Evolutionary conservation across 169 alveolate genomes (phyloP).

Genomic region (Amoebophrya sp.): DNA sequence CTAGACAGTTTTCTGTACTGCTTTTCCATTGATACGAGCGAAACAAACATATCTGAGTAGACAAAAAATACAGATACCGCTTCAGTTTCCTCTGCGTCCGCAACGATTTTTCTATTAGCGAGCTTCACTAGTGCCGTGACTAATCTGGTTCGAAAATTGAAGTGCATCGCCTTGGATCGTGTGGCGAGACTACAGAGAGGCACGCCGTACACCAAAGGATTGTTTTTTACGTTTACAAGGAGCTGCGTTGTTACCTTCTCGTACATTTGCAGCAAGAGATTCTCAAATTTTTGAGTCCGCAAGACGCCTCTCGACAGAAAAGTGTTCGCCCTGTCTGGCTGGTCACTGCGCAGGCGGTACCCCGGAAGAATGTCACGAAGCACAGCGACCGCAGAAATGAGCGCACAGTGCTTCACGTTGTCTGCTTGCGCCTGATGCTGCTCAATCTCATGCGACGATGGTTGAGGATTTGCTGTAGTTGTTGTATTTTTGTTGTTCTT

Average conservation of each 20-base stretch:
- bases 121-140: not conserved
- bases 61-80: too few relatives aligned
- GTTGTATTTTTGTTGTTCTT: too few relatives aligned
- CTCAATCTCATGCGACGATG: too few relatives aligned
- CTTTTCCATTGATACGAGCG: too few relatives aligned
- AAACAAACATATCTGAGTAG: too few relatives aligned
- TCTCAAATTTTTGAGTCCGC: not conserved
- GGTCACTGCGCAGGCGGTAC: not conserved
- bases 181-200: not conserved
- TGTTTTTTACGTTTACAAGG: not conserved
- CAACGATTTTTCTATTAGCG: not conserved
- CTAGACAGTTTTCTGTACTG: too few relatives aligned
- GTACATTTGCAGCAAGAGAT: not conserved
- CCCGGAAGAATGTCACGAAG: conserved; percentile 13
- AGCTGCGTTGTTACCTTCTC: not conserved
- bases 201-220: not conserved
- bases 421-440: too few relatives aligned
- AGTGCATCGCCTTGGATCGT: not conserved
- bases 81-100: not conserved
- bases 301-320: not conserved
- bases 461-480: too few relatives aligned
- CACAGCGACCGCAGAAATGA: not conserved
- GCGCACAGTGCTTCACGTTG: conserved; percentile 13
- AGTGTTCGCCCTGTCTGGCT: not conserved
- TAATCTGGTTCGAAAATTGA: not conserved